Percentiles rank a stretch among this genome's conserved stretches.
phyloP scores from a whole-genome alignment of 2,329 filamentous ascomycete genomes.

The Hypoxylon sp. region DNA sequence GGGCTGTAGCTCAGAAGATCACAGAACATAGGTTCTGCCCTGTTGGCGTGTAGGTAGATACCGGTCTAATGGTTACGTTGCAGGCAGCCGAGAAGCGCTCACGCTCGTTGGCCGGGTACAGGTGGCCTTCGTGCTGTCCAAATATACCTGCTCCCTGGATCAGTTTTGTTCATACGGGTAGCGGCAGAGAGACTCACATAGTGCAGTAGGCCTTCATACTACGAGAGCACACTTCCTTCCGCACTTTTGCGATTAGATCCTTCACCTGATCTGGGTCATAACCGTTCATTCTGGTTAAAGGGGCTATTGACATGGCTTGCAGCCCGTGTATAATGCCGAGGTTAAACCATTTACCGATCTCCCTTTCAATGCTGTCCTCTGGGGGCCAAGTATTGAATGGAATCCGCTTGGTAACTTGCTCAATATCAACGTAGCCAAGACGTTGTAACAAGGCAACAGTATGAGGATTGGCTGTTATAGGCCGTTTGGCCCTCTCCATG shows the following conservation, averaged over 20 bases:
- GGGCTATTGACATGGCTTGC: constrained; percentile 79
- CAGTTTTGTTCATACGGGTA: constrained; percentile 35
- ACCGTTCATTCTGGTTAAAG: constrained; percentile 75
- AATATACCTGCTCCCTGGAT: constrained; percentile 48
- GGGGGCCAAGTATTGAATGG: constrained; percentile 82
- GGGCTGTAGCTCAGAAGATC: constrained; percentile 36
- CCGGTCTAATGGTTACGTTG: constrained; percentile 40
- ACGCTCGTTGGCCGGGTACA: constrained; percentile 48
- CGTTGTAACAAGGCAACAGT: constrained; percentile 74
- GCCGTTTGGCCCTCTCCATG: constrained; percentile 75
- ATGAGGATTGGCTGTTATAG: constrained; percentile 71
- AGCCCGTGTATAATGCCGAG: constrained; percentile 81
- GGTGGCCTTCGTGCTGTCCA: constrained; percentile 51
- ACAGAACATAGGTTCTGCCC: constrained; percentile 28
- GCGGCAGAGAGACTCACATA: constrained; percentile 71
- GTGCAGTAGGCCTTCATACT: constrained; percentile 81
- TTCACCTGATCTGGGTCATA: constrained; percentile 75
- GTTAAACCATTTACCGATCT: constrained; percentile 87
- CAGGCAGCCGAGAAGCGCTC: constrained; percentile 41
- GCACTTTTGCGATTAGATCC: constrained; percentile 73
- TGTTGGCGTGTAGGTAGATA: constrained; percentile 40
- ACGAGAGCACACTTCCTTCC: constrained; percentile 77
- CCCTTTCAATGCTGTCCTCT: constrained; percentile 71
- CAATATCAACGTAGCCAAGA: constrained; percentile 85
- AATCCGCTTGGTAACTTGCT: constrained; percentile 76